Evolutionary conservation across 2,329 filamentous ascomycete species (phyloP), one percentile per base, ranked within the genome.

Genomic region (Drechslerella dactyloides): DNA sequence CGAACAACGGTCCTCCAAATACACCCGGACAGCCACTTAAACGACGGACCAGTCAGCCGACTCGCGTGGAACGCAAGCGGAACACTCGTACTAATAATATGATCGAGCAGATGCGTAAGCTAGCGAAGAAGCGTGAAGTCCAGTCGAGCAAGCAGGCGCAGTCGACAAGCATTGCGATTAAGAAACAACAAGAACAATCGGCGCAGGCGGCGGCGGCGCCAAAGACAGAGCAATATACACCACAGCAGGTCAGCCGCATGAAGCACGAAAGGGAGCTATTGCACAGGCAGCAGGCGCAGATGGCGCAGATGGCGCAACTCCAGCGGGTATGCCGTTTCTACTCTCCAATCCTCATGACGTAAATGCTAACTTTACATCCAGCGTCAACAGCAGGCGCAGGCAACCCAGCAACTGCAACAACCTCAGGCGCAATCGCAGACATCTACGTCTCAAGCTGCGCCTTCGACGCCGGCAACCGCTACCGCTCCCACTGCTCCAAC

Each of bases 101-200:
- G 76, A 88, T 99, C 75, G 93, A 97, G 80, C 90, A 90, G 1
- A 97, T 97, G 91, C 87, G 93, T 46, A 99, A 97, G 79, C 80
- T 96, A 53, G 93, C 93, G 0, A 96, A 96, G 83, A 97, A 97
- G 81, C 87, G 93, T 24, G 94, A 99, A 80, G 89, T 90, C 10
- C 85, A 86, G 24, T 82, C 87, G 27, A 91, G 94, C 78, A 97
- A 97, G 82, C 90, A 94, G 78, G 90, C 93, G 77, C 91, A 97
- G 78, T 74, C 74, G 23, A 74, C 73, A 21, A 75, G 76, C 66
- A 86, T 91, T 64, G 90, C 91, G 54, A 89, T 90, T 33, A 87
- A 91, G 79, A 88, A 94, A 61, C 97, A 97, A 80, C 85, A 87
- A 13, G 90, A 90, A 69, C 91, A 96, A 76, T 69, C 78, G 80